Evolutionary conservation across 441 rosid species (phyloP).

Genomic region (Euphorbia celastroides): DNA sequence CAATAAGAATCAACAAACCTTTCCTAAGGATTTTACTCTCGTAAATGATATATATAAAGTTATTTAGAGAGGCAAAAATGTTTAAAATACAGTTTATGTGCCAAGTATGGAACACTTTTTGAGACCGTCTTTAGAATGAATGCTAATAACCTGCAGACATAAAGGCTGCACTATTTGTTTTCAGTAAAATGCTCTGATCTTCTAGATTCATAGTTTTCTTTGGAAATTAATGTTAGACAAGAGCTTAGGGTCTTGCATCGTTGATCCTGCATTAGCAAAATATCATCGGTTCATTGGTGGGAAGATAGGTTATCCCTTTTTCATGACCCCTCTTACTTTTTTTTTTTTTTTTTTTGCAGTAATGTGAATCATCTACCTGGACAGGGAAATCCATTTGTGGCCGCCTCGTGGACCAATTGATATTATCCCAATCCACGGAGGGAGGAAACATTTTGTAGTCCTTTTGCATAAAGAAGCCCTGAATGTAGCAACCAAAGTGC

Average conservation of each 20-base stretch:
- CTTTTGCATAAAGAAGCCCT: conserved; percentile 99
- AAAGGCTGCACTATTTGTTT: neutral
- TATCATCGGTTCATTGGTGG: neutral
- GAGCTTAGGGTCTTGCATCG: neutral
- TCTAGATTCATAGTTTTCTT: neutral
- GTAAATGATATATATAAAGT: too few relatives aligned
- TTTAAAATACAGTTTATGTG: neutral
- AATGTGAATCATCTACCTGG: too few relatives aligned
- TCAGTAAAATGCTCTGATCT: neutral
- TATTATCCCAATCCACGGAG: conserved; percentile 88
- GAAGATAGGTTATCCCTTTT: neutral
- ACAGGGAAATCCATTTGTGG: conserved; percentile 99
- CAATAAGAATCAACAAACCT: neutral
- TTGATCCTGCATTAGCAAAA: neutral
- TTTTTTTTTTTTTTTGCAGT: too few relatives aligned
- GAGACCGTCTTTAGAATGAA: neutral
- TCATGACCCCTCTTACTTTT: neutral
- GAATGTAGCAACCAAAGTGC: conserved; percentile 17
- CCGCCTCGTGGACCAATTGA: conserved; percentile 79
- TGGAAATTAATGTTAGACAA: neutral
- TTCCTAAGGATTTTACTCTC: too few relatives aligned
- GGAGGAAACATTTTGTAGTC: conserved; percentile 99
- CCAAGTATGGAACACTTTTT: neutral
- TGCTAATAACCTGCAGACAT: neutral
- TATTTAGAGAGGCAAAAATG: too few relatives aligned